Percentiles rank a stretch among this genome's conserved stretches.
Evolutionary conservation across 331 rosid genomes (phyloP).

Genomic region (Pyracantha coccinea): DNA sequence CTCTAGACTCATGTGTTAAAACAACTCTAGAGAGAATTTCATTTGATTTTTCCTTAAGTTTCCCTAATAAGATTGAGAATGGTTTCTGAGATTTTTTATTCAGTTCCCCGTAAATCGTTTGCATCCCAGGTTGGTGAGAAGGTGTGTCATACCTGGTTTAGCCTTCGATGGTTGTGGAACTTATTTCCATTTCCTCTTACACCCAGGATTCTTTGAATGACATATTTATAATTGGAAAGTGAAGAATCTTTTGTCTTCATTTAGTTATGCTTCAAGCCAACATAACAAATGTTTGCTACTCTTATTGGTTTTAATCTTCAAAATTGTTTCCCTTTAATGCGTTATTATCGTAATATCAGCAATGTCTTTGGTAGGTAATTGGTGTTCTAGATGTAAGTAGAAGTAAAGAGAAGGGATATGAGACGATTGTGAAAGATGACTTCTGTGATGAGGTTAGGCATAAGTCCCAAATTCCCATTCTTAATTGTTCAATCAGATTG

Average conservation of each 20-base stretch:
- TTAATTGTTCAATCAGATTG: neutral
- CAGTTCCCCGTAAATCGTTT: neutral
- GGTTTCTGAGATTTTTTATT: neutral
- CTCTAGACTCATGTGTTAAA: neutral
- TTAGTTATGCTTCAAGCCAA: neutral
- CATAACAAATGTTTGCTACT: neutral
- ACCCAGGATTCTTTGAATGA: neutral
- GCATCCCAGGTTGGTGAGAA: neutral
- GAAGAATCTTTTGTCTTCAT: neutral
- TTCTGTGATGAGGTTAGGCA: slow-evolving; percentile 84
- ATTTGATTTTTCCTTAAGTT: neutral
- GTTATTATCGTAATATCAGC: slow-evolving; percentile 2
- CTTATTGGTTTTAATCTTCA: neutral
- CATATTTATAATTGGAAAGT: neutral
- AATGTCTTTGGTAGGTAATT: slow-evolving; percentile 48
- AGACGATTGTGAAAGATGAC: slow-evolving; percentile 82
- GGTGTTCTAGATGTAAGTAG: slow-evolving; percentile 82
- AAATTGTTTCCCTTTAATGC: slow-evolving; percentile 3
- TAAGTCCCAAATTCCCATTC: slow-evolving; percentile 12
- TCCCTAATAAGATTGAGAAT: neutral
- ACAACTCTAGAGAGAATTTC: neutral
- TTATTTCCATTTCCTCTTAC: neutral
- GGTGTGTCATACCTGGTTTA: neutral
- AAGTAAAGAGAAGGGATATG: slow-evolving; percentile 85
- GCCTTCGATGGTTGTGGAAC: neutral